These are phyloP conservation scores for Kandelia obovata DNA, from an alignment of 345 rosid species.

Conservation along the genomic window DNA sequence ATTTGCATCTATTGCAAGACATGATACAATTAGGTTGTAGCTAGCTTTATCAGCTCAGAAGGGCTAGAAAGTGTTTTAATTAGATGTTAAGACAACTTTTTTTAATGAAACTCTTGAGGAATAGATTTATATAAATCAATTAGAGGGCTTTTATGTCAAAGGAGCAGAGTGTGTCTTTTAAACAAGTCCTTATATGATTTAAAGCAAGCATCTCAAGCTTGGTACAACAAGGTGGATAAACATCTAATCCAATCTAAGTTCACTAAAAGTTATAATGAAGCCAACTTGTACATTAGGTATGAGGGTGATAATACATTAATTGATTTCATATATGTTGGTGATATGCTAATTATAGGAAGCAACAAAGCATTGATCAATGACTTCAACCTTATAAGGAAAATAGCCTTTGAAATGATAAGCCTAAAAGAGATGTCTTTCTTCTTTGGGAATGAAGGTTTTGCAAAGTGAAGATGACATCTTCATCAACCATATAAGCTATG, in stretches of 20 bases:
- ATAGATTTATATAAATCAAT: neutral
- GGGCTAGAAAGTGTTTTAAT: neutral
- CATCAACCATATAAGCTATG: too few species aligned
- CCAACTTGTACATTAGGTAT: neutral
- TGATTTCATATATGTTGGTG: neutral
- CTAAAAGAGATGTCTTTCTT: too few species aligned
- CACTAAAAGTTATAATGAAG: neutral
- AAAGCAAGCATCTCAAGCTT: neutral
- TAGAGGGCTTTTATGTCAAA: neutral
- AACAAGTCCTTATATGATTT: neutral
- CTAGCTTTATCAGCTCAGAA: neutral
- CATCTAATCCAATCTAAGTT: neutral
- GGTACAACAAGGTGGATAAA: neutral
- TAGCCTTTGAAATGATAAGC: neutral
- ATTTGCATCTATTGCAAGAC: neutral
- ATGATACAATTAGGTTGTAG: neutral
- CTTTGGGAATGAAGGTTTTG: too few species aligned
- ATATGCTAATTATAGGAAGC: neutral
- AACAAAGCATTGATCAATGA: neutral
- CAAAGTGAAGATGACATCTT: too few species aligned
- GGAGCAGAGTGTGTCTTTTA: neutral
- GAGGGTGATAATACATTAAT: neutral
- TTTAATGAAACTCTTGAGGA: neutral
- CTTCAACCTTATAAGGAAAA: neutral
- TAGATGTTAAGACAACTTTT: constrained; percentile 5